Base-by-base conservation (phyloP, 2,329 filamentous ascomycete species). In the Myotisia sp. region DNA sequence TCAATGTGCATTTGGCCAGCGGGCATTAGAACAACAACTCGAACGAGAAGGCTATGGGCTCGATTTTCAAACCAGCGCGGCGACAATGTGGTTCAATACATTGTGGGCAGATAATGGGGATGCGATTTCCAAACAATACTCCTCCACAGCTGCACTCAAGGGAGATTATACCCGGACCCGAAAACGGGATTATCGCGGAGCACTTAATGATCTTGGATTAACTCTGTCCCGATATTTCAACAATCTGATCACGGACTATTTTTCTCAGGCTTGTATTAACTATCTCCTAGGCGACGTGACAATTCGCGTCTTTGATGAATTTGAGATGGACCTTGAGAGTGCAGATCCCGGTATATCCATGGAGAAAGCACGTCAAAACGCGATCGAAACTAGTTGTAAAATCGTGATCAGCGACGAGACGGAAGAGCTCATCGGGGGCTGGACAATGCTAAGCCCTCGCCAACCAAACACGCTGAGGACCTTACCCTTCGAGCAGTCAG, bases 101-200 rank as follows among this genome's bases (percentile, higher is more conserved):
- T 65, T 95, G 0, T 98, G 90, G 87, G 90, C 90, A 0, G 90
- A 98, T 53, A 98, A 98, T 45, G 90, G 90, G 9, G 90, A 98
- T 55, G 84, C 86, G 0, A 84, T 95, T 36, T 92, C 84, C 0
- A 85, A 86, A 45, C 87, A 94, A 54, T 98, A 98, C 55, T 85
- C 90, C 1, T 92, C 85, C 6, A 95, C 90, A 0, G 84, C 85
- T 2, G 90, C 90, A 0, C 74, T 98, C 59, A 98, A 98, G 53
- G 90, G 90, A 6, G 90, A 98, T 55, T 98, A 87, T 51, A 98
- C 90, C 1, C 72, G 90, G 28, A 94, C 86, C 2, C 71, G 78
- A 37, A 93, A 92, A 59, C 74, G 90, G 29, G 80, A 95, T 51
- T 90, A 92, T 48, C 77, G 82, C 1, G 90, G 90, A 2, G 87